Evolutionary conservation across 176 grass and related monocot genomes (phyloP).

Genomic region (Guadua angustifolia): DNA sequence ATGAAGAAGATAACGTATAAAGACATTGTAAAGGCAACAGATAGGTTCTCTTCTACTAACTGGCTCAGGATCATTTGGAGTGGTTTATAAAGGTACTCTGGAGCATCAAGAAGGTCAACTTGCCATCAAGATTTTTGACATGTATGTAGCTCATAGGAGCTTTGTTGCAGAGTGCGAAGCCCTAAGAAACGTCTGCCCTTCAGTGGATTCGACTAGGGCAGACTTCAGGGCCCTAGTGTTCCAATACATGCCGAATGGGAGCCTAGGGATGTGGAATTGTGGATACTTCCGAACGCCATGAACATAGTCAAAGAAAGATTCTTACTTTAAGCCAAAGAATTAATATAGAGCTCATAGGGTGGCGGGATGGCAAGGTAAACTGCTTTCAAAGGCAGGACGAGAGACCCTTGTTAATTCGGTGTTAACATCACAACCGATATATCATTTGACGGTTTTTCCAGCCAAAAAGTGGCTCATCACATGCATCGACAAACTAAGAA

Average conservation of each 20-base stretch:
- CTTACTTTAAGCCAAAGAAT: slow-evolving; percentile 41
- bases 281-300: slow-evolving; percentile 49
- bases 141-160: slow-evolving; percentile 38
- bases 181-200: slow-evolving; percentile 44
- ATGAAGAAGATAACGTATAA: slow-evolving; percentile 29
- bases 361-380: too few relatives aligned
- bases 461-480: too few relatives aligned
- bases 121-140: too few relatives aligned
- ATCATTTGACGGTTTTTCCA: too few relatives aligned
- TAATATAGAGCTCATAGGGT: too few relatives aligned
- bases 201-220: slow-evolving; percentile 33
- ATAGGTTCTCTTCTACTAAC: slow-evolving; percentile 51
- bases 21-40: slow-evolving; percentile 46
- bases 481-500: too few relatives aligned
- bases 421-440: too few relatives aligned
- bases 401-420: too few relatives aligned
- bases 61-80: slow-evolving; percentile 56
- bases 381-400: too few relatives aligned
- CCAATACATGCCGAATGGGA: slow-evolving; percentile 60
- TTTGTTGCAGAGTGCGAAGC: slow-evolving; percentile 57
- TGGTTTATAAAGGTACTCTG: slow-evolving; percentile 48
- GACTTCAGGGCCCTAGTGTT: slow-evolving; percentile 69
- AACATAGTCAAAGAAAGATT: not conserved
- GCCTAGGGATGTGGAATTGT: slow-evolving; percentile 28
- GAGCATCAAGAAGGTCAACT: too few relatives aligned